Percentiles rank a stretch among this genome's conserved stretches.
Evolutionary conservation across 495 filamentous ascomycete genomes (phyloP).

Genomic region (Melanomma pulvis-pyrius): DNA sequence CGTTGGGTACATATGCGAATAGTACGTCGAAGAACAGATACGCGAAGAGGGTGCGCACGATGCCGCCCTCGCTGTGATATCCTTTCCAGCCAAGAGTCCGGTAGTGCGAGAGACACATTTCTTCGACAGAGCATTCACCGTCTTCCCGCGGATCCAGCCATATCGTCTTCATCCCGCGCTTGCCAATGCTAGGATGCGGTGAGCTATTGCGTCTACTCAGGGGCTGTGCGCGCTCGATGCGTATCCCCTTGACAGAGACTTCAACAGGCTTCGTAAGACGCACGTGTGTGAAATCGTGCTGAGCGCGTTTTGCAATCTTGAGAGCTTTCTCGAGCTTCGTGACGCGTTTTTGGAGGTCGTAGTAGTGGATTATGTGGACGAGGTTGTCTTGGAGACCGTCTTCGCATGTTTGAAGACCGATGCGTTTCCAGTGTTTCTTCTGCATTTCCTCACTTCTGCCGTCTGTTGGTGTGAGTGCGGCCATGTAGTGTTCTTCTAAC

Average conservation of each 20-base stretch:
- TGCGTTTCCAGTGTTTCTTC: constrained; percentile 81
- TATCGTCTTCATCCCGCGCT: constrained; percentile 71
- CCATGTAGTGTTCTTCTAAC: constrained; percentile 94
- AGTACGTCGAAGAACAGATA: constrained; percentile 93
- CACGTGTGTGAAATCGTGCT: constrained; percentile 92
- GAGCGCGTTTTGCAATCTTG: constrained; percentile 79
- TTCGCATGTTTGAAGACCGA: constrained; percentile 83
- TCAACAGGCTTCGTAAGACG: constrained; percentile 73
- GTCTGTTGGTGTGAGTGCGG: constrained; percentile 56
- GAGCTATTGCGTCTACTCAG: constrained; percentile 17
- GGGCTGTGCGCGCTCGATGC: constrained; percentile 59
- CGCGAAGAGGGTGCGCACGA: constrained; percentile 86
- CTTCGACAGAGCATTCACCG: constrained; percentile 80
- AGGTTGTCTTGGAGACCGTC: constrained; percentile 80
- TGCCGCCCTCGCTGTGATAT: constrained; percentile 88
- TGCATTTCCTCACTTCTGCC: constrained; percentile 61
- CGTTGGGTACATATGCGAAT: constrained; percentile 91
- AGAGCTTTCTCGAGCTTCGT: constrained; percentile 84
- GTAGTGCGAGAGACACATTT: constrained; percentile 89
- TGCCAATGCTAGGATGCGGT: constrained; percentile 27
- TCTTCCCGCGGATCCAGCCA: constrained; percentile 75
- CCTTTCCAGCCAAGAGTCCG: constrained; percentile 86
- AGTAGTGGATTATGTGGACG: constrained; percentile 89
- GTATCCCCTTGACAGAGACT: constrained; percentile 73
- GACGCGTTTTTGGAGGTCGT: constrained; percentile 91